phyloP scores from a whole-genome alignment of 2,329 filamentous ascomycete species.

The Calonectria pseudoreteaudii region DNA sequence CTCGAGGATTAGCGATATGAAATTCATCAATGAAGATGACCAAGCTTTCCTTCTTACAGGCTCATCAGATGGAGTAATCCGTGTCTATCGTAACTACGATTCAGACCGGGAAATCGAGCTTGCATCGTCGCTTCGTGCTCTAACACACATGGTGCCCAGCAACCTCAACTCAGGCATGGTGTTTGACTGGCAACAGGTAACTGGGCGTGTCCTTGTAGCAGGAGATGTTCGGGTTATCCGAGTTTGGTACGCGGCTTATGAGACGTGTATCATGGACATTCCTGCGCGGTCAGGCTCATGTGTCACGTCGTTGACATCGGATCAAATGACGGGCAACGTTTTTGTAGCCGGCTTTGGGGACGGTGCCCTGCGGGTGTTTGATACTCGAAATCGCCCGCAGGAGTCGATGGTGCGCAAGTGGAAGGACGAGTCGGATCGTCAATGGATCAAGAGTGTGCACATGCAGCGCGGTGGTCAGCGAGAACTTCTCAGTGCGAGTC shows the following conservation, averaged over 20 bases:
- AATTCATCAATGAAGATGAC: conserved; percentile 98
- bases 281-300: conserved; percentile 94
- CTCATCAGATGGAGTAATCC: conserved; percentile 93
- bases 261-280: conserved; percentile 94
- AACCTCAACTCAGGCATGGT: conserved; percentile 96
- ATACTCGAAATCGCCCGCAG: conserved; percentile 84
- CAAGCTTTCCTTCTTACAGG: conserved; percentile 95
- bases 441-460: conserved; percentile 96
- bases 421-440: conserved; percentile 86
- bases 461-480: conserved; percentile 95
- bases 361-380: conserved; percentile 92
- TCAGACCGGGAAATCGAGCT: conserved; percentile 81
- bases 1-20: conserved; percentile 92
- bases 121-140: conserved; percentile 89
- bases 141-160: conserved; percentile 93
- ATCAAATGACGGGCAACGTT: conserved; percentile 96
- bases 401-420: conserved; percentile 96
- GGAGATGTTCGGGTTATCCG: conserved; percentile 96
- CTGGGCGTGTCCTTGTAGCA: conserved; percentile 92
- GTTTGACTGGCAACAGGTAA: conserved; percentile 99
- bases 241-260: conserved; percentile 94
- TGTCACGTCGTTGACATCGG: conserved; percentile 94
- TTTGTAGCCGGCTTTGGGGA: conserved; percentile 98
- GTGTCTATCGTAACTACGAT: conserved; percentile 94
- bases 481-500: conserved; percentile 89